Base-by-base conservation (phyloP, 2,329 filamentous ascomycete species). In the Cercospora sesami region DNA sequence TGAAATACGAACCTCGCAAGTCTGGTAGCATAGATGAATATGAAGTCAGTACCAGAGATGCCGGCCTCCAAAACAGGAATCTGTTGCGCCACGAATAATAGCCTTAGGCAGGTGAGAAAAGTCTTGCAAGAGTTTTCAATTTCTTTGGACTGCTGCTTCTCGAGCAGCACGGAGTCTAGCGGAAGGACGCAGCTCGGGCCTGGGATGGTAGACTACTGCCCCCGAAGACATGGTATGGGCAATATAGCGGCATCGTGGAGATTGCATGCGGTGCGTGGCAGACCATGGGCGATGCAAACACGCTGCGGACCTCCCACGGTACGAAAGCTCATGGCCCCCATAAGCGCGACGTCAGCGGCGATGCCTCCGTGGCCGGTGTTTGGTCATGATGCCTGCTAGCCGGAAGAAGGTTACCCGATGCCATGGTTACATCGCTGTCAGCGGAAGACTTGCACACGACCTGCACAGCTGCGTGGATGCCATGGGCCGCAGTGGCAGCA, bases 361-460 rank as follows among this genome's bases (percentile, higher is more conserved):
- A 42, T 28, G 26, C 6, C 59, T 28, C 33, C 36, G 53, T n/a
- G 28, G 23, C 30, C 23, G 10, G 36, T 45, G 36, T 59, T 21
- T 39, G 63, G 63, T 64, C 57, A 55, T 55, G 57, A 65, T 60
- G 55, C 14, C 62, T 57, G 31, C 48, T 39, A 60, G 57, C 42
- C 60, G 26, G 10, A 18, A 18, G 53, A 31, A 58, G 36, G 31
- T 45, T 59, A 36, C 6, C 12, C 23, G 33, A 33, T 23, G 53
- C 31, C 62, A 28, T 59, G 63, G 51, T 26, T 21, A 14, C 45
- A 51, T 51, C 12, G n/a, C 23, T 26, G 26, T 30, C 53, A 31
- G 23, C 28, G 53, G 28, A 30, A 57, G 51, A 23, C 23, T 23
- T 14, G 12, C 4, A 5, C 2, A n/a, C 33, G 33, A 39, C 33